A percentile compares a stretch with the other conserved stretches of the same genome.
phyloP scores from a whole-genome alignment of 148 eudicot genomes.

The Suaeda aralocaspica region DNA sequence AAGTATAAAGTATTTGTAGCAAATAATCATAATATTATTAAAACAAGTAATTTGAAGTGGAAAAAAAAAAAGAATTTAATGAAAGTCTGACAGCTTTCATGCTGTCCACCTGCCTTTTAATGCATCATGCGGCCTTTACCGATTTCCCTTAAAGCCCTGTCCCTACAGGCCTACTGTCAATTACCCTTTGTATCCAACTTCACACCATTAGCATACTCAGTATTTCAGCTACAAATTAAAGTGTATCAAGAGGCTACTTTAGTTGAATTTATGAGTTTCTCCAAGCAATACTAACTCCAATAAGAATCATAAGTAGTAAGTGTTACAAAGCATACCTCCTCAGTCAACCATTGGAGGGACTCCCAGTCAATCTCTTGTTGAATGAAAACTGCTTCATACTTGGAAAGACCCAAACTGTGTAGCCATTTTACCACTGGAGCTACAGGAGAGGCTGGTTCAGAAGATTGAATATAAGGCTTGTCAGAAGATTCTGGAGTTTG shows the following conservation, averaged over 20 bases:
- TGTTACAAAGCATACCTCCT: slow-evolving; percentile 54
- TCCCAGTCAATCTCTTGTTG: slow-evolving; percentile 90
- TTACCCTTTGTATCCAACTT: too few relatives aligned
- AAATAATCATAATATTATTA: too few relatives aligned
- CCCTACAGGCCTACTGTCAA: too few relatives aligned
- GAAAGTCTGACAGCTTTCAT: too few relatives aligned
- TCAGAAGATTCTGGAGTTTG: slow-evolving; percentile 40
- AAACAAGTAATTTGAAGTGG: too few relatives aligned
- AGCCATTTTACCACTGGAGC: slow-evolving; percentile 66
- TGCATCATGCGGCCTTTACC: too few relatives aligned
- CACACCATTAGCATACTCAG: background rate
- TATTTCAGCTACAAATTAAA: background rate
- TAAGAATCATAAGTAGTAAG: background rate
- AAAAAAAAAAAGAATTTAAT: too few relatives aligned
- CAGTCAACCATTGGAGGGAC: slow-evolving; percentile 67
- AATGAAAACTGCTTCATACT: slow-evolving; percentile 58
- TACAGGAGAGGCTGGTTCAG: slow-evolving; percentile 24
- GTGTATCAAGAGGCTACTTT: background rate
- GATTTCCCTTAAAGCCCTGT: too few relatives aligned
- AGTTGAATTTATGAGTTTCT: background rate
- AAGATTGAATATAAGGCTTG: slow-evolving; percentile 35
- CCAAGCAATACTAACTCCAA: background rate
- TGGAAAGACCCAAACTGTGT: slow-evolving; percentile 57
- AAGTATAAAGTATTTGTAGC: too few relatives aligned
- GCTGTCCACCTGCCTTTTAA: too few relatives aligned